These are phyloP conservation scores for Borovskyia barvae DNA, from an alignment of 208 protist species.

Conservation along the genomic window DNA sequence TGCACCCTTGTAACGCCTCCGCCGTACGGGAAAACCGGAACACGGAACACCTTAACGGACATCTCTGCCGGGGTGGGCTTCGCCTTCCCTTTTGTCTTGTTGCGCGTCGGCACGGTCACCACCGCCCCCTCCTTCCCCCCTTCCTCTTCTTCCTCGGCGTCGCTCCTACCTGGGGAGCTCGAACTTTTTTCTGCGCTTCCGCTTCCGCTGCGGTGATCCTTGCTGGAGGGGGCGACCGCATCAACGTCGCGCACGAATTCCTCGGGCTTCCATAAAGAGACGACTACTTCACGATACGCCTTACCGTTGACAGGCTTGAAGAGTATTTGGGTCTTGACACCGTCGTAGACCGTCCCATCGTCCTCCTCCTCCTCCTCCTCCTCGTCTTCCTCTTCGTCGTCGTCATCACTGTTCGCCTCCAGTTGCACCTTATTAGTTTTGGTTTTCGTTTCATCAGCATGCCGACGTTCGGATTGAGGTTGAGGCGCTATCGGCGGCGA, in stretches of 20 bases:
- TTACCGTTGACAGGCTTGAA: slow-evolving; percentile 70
- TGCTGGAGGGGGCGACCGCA: too few relatives aligned
- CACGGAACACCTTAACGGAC: slow-evolving; percentile 51
- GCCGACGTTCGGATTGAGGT: too few relatives aligned
- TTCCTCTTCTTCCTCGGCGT: slow-evolving; percentile 36
- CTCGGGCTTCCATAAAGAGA: slow-evolving; percentile 79
- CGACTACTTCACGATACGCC: slow-evolving; percentile 56
- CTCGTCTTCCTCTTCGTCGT: slow-evolving; percentile 1
- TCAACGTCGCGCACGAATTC: slow-evolving; percentile 36
- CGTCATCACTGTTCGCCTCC: neutral
- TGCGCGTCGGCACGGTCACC: slow-evolving; percentile 22
- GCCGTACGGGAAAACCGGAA: slow-evolving; percentile 85
- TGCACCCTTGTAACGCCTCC: slow-evolving; percentile 79
- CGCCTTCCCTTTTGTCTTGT: slow-evolving; percentile 5
- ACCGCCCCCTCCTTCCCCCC: slow-evolving; percentile 22
- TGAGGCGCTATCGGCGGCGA: too few relatives aligned
- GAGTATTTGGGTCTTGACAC: slow-evolving; percentile 70
- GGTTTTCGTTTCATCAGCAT: too few relatives aligned
- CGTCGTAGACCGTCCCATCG: slow-evolving; percentile 67
- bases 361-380: slow-evolving; percentile 39
- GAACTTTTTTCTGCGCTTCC: too few relatives aligned
- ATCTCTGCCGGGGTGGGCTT: slow-evolving; percentile 1
- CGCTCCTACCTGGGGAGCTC: too few relatives aligned
- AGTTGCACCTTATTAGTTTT: too few relatives aligned
- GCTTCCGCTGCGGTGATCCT: slow-evolving; percentile 5